Evolutionary conservation across 768 basidiomycete species (phyloP).

Genomic region (Neoboletus magnificus): DNA sequence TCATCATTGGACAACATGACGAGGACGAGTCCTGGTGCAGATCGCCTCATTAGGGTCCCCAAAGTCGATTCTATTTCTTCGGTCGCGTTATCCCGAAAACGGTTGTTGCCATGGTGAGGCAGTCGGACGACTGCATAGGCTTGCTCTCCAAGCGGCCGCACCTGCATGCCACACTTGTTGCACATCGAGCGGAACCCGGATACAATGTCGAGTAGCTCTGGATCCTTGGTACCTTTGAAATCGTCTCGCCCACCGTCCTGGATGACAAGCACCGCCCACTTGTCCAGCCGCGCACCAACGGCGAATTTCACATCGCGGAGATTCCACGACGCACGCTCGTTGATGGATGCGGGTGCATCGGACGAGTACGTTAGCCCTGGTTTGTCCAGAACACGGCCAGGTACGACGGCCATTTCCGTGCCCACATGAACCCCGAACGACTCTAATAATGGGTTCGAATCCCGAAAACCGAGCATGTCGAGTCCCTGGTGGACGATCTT

Average conservation of each 20-base stretch:
- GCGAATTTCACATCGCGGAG: conserved; percentile 54
- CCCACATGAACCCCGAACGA: conserved; percentile 45
- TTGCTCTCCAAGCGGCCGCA: conserved; percentile 27
- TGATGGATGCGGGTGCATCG: conserved; percentile 25
- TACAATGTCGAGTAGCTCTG: conserved; percentile 41
- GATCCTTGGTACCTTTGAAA: conserved; percentile 50
- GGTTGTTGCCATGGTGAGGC: conserved; percentile 47
- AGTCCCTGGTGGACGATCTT: conserved; percentile 44
- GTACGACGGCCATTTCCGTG: conserved; percentile 50
- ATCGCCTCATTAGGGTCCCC: not conserved
- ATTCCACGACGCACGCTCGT: conserved; percentile 50
- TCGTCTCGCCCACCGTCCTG: conserved; percentile 53
- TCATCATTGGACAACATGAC: conserved; percentile 48
- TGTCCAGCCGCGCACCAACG: conserved; percentile 49
- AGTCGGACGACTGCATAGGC: conserved; percentile 39
- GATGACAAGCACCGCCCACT: conserved; percentile 70
- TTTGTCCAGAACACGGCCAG: conserved; percentile 47
- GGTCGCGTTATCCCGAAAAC: conserved; percentile 50
- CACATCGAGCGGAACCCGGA: conserved; percentile 61
- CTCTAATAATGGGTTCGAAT: conserved; percentile 30
- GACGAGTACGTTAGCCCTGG: conserved; percentile 42
- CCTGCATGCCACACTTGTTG: conserved; percentile 56
- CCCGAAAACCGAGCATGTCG: conserved; percentile 39
- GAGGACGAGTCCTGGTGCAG: conserved; percentile 30
- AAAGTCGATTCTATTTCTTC: conserved; percentile 11